These are phyloP conservation scores for Prasinococcaceae sp. DNA, from an alignment of 139 green algal species.

Conservation along the genomic window DNA sequence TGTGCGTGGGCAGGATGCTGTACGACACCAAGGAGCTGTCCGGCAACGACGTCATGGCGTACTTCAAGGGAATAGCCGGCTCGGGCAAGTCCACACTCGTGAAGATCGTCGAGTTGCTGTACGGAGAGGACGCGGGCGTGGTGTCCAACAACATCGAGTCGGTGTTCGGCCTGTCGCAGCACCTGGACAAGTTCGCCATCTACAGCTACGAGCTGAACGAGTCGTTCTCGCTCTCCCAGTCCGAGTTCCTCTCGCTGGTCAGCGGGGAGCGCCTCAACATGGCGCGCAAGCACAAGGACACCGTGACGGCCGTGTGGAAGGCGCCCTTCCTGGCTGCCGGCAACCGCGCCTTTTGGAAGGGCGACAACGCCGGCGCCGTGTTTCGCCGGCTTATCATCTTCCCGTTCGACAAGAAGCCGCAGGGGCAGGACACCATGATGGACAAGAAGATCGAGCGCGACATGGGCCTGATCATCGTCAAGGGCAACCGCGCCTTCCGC, in stretches of 20 bases:
- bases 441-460: neutral
- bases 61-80: slow-evolving; percentile 10
- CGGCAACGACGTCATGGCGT: slow-evolving; percentile 9
- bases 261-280: slow-evolving; percentile 9
- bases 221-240: slow-evolving; percentile 4
- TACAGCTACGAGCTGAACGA: slow-evolving; percentile 15
- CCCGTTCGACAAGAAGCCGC: slow-evolving; percentile 1
- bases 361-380: slow-evolving; percentile 11
- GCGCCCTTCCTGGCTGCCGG: neutral
- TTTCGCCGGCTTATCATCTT: slow-evolving; percentile 12
- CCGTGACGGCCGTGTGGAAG: neutral
- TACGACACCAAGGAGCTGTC: slow-evolving; percentile 12
- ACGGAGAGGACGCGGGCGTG: slow-evolving; percentile 14
- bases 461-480: neutral
- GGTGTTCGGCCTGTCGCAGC: slow-evolving; percentile 15
- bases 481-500: neutral
- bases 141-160: slow-evolving; percentile 26
- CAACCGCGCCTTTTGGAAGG: slow-evolving; percentile 3
- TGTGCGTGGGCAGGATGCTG: slow-evolving; percentile 15
- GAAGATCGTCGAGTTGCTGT: neutral
- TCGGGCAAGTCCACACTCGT: slow-evolving; percentile 17
- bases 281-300: slow-evolving; percentile 7
- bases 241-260: slow-evolving; percentile 20
- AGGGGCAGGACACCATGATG: neutral
- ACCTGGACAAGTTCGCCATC: slow-evolving; percentile 12